These are phyloP conservation scores for Cucurbita maxima DNA, from an alignment of 306 rosid genomes.

Conservation along the genomic window DNA sequence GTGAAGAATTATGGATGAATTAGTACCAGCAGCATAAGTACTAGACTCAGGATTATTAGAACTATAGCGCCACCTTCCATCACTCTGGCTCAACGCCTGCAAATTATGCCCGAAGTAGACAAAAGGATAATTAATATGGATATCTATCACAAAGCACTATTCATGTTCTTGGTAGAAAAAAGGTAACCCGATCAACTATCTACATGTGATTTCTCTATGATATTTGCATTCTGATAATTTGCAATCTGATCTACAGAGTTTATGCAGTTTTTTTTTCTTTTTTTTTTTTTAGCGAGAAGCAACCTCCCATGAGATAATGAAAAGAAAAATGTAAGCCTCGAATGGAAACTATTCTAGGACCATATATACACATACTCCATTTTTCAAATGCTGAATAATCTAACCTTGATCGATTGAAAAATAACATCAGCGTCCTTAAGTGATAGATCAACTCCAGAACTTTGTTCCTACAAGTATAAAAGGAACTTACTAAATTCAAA, in stretches of 20 bases:
- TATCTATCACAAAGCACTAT: not conserved
- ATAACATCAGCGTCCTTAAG: conserved; percentile 60
- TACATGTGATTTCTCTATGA: not conserved
- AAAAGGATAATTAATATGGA: not conserved
- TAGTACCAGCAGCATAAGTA: conserved; percentile 92
- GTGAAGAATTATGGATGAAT: conserved; percentile 6
- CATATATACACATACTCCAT: not conserved
- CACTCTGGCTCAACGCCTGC: conserved; percentile 98
- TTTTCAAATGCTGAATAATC: conserved; percentile 5
- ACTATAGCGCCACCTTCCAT: conserved; percentile 98
- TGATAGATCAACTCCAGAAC: conserved; percentile 45
- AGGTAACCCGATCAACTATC: not conserved
- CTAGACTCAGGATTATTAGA: conserved; percentile 83
- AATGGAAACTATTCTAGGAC: conserved; percentile 6
- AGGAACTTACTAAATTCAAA: conserved; percentile 8
- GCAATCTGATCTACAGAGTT: not conserved
- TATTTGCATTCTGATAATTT: not conserved
- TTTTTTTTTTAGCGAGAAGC: not conserved
- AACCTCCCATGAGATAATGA: not conserved
- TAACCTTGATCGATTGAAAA: conserved; percentile 77
- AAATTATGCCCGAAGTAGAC: conserved; percentile 8
- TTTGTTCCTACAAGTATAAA: conserved; percentile 40
- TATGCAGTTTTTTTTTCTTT: not conserved
- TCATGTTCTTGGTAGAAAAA: not conserved
- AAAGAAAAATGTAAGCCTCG: not conserved